Conservation (phyloP, 768 basidiomycete species). For the Rhodocollybia butyracea region DNA sequence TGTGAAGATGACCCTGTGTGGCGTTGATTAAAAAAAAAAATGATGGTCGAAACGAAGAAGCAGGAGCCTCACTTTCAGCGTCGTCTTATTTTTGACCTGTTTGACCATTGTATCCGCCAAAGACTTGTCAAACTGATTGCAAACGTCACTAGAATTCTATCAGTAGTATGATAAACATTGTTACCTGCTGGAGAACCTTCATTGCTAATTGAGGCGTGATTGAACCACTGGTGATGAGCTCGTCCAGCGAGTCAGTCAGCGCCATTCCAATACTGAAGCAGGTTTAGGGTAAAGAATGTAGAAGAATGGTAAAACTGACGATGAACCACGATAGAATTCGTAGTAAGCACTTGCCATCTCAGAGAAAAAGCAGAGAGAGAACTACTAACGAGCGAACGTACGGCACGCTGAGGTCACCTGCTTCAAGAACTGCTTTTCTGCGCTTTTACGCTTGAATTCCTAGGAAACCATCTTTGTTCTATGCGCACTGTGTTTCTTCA, state of each 20-base stretch:
- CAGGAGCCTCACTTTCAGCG: slow-evolving; percentile 69
- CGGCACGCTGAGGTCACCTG: not conserved
- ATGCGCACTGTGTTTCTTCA: too few relatives aligned
- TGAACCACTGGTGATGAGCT: slow-evolving; percentile 93
- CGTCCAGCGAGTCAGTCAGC: slow-evolving; percentile 96
- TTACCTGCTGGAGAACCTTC: slow-evolving; percentile 95
- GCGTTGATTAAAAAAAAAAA: slow-evolving; percentile 8
- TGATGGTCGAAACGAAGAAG: not conserved
- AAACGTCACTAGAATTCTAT: not conserved
- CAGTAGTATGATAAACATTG: not conserved
- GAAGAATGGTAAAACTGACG: slow-evolving; percentile 48
- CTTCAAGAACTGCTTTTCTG: not conserved
- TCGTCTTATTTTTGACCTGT: slow-evolving; percentile 93
- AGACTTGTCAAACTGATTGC: slow-evolving; percentile 87
- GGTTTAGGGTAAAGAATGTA: not conserved
- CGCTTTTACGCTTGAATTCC: too few relatives aligned
- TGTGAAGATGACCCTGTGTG: slow-evolving; percentile 79
- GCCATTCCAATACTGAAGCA: slow-evolving; percentile 86
- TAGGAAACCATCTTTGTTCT: too few relatives aligned
- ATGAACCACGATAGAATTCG: slow-evolving; percentile 89
- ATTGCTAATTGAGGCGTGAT: slow-evolving; percentile 97
- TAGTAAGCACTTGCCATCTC: slow-evolving; percentile 48
- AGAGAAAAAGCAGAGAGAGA: not conserved
- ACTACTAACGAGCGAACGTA: not conserved
- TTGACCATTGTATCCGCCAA: slow-evolving; percentile 90